Percentiles rank a stretch among this genome's conserved stretches.
phyloP scores from a whole-genome alignment of 2,329 filamentous ascomycete species.

The Epichloe glyceriae region DNA sequence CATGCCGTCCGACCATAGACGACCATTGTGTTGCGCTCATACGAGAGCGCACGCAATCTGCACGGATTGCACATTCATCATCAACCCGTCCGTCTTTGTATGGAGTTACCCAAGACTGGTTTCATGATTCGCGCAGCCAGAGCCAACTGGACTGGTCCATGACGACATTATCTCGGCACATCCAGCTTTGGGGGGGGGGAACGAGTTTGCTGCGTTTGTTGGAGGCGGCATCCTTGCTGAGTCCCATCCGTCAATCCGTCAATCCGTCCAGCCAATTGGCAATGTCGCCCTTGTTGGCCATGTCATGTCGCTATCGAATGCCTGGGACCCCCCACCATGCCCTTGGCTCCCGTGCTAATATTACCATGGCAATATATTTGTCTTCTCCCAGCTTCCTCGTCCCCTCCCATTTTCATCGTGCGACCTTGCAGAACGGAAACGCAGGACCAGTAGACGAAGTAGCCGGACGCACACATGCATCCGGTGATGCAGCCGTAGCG shows the following conservation, averaged over 20 bases:
- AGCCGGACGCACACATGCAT: not conserved
- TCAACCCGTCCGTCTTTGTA: too few relatives aligned
- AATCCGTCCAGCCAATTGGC: not conserved
- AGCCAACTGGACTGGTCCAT: too few relatives aligned
- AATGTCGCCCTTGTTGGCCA: not conserved
- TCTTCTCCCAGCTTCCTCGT: not conserved
- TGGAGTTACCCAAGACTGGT: too few relatives aligned
- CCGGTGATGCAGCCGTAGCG: not conserved
- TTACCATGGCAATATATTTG: too few relatives aligned
- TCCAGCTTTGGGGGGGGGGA: not conserved
- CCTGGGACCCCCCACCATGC: not conserved
- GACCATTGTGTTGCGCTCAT: not conserved
- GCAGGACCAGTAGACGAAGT: not conserved
- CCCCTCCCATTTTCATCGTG: slow-evolving; percentile 2
- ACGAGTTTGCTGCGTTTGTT: too few relatives aligned
- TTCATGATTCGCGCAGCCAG: too few relatives aligned
- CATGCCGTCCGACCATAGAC: not conserved
- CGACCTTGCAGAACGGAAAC: slow-evolving; percentile 1
- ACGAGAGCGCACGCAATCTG: too few relatives aligned
- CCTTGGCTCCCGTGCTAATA: not conserved
- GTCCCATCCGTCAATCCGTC: too few relatives aligned
- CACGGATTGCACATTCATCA: too few relatives aligned
- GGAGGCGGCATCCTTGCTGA: too few relatives aligned
- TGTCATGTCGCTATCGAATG: not conserved
- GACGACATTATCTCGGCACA: too few relatives aligned